These are phyloP conservation scores for Agroathelia rolfsii DNA, from an alignment of 1,284 basidiomycete species.

Conservation along the genomic window DNA sequence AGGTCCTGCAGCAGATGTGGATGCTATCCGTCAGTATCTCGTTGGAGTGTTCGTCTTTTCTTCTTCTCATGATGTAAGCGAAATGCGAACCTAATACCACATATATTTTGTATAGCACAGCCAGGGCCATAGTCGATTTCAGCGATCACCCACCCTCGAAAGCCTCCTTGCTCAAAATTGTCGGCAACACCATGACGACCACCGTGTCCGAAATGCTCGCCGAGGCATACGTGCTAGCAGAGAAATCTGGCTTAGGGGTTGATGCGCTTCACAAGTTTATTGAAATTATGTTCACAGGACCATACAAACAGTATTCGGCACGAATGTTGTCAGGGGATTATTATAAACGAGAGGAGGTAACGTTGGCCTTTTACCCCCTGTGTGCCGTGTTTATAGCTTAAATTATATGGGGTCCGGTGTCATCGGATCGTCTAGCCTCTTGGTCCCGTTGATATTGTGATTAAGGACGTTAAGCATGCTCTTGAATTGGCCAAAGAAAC, in stretches of 20 bases:
- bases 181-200: conserved; percentile 2
- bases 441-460: not conserved
- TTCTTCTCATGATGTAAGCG: no score
- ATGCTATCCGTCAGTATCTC: not conserved
- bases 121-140: conserved; percentile 1
- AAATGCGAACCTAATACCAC: not conserved
- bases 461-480: conserved; percentile 1
- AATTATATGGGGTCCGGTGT: not conserved
- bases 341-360: conserved; percentile 1
- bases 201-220: conserved; percentile 2
- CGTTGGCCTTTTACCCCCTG: not conserved
- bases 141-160: not conserved
- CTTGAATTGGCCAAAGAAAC: not conserved
- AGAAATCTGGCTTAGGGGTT: conserved; percentile 1
- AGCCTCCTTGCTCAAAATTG: conserved; percentile 1
- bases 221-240: not conserved
- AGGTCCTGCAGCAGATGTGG: no score
- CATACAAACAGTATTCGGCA: conserved; percentile 1
- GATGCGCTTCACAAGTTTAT: conserved; percentile 2
- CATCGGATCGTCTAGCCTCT: not conserved
- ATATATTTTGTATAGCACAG: not conserved
- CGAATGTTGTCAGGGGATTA: not conserved
- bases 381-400: not conserved
- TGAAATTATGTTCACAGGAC: conserved; percentile 2
- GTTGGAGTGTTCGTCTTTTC: no score